Conservation (phyloP, 352 stramenopile species). For the Phytophthora constricta region DNA sequence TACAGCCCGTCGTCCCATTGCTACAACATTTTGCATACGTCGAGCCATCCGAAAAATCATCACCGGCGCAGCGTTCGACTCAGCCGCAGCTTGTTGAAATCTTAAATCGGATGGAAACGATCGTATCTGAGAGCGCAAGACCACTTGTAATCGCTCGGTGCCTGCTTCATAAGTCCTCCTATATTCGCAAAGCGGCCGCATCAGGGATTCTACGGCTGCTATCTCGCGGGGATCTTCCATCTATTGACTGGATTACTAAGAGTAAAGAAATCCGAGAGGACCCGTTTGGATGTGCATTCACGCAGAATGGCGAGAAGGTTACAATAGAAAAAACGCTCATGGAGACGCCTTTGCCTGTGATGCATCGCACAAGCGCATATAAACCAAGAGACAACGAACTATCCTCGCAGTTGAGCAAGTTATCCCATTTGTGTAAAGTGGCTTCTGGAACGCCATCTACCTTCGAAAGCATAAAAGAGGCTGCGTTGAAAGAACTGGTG, state of each 20-base stretch:
- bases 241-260: conserved; percentile 22
- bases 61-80: conserved; percentile 25
- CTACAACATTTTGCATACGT: conserved; percentile 69
- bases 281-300: conserved; percentile 29
- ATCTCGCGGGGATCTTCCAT: conserved; percentile 24
- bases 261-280: conserved; percentile 39
- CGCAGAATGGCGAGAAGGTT: conserved; percentile 10
- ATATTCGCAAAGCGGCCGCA: conserved; percentile 55
- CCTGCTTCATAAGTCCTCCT: conserved; percentile 54
- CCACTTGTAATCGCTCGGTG: conserved; percentile 52
- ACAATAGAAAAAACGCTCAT: conserved; percentile 34
- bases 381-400: conserved; percentile 37
- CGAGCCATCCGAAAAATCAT: conserved; percentile 34
- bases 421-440: conserved; percentile 40
- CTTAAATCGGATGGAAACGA: conserved; percentile 50
- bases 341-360: conserved; percentile 36
- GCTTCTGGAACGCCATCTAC: conserved; percentile 25
- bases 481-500: conserved; percentile 41
- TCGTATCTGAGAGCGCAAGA: conserved; percentile 16
- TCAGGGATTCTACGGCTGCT: conserved; percentile 47
- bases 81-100: conserved; percentile 50
- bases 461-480: conserved; percentile 36
- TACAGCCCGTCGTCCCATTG: conserved; percentile 45
- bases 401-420: conserved; percentile 39
- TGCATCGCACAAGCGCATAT: conserved; percentile 17